These are phyloP conservation scores for Claviceps sorghi DNA, from an alignment of 2,329 filamentous ascomycete genomes.

Conservation along the genomic window DNA sequence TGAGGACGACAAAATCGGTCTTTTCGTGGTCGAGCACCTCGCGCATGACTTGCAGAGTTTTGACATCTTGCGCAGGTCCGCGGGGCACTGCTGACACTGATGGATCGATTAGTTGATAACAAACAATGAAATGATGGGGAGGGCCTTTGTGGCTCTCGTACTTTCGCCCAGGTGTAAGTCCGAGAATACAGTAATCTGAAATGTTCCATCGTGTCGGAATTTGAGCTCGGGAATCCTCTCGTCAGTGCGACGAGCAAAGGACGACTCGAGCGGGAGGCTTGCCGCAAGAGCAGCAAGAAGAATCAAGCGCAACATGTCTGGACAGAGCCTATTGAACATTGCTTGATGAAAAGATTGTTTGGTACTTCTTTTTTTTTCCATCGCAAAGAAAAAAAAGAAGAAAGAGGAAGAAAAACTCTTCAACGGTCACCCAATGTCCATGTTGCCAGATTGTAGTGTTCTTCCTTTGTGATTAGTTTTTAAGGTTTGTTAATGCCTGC, in stretches of 20 bases:
- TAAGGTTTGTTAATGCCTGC: background rate
- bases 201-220: background rate
- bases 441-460: background rate
- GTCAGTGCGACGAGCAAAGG: too few species aligned
- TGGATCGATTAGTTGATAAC: background rate
- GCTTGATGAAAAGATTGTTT: background rate
- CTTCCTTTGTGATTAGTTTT: background rate
- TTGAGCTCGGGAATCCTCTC: background rate
- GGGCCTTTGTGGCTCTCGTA: background rate
- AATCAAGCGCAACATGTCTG: background rate
- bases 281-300: background rate
- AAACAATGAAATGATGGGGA: background rate
- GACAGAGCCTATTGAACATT: background rate
- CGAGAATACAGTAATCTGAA: constrained; percentile 3
- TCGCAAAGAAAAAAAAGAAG: background rate
- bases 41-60: constrained; percentile 41
- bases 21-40: constrained; percentile 41
- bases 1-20: constrained; percentile 50
- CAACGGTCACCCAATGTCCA: too few species aligned
- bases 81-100: background rate
- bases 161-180: constrained; percentile 2
- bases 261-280: background rate
- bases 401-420: background rate
- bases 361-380: background rate
- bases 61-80: constrained; percentile 36